A percentile compares a stretch with the other conserved stretches of the same genome.
phyloP scores from a whole-genome alignment of 305 asterid genomes.

The Solanum hybrid region DNA sequence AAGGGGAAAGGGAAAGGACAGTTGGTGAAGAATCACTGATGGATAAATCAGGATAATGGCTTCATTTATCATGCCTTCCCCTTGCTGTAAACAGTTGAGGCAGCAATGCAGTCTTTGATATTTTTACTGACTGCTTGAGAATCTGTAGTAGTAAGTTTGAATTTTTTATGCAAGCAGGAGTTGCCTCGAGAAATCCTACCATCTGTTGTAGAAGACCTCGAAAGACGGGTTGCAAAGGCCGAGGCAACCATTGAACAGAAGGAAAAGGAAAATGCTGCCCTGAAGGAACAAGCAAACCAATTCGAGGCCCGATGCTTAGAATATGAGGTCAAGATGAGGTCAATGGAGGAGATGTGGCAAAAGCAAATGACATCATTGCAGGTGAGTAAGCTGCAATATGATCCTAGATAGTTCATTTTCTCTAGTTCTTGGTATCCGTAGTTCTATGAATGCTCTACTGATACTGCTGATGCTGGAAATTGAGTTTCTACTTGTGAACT shows the following conservation, averaged over 20 bases:
- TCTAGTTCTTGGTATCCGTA: not conserved
- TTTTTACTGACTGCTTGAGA: not conserved
- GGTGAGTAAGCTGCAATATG: constrained; percentile 31
- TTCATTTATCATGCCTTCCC: not conserved
- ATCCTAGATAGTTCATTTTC: not conserved
- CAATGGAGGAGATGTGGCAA: constrained; percentile 94
- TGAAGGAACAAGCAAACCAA: constrained; percentile 62
- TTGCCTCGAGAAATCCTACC: constrained; percentile 38
- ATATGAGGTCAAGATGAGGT: constrained; percentile 71
- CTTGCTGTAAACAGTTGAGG: not conserved
- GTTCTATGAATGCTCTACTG: not conserved
- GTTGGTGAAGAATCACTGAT: not conserved
- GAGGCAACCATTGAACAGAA: constrained; percentile 48
- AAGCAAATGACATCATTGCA: constrained; percentile 80
- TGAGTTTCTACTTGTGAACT: not conserved
- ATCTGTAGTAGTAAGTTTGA: constrained; percentile 6
- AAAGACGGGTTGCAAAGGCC: constrained; percentile 36
- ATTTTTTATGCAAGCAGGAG: constrained; percentile 38
- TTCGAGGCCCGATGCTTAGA: constrained; percentile 62
- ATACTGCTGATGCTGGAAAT: not conserved
- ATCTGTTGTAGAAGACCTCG: constrained; percentile 66
- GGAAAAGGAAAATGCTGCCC: constrained; percentile 66
- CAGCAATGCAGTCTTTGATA: not conserved
- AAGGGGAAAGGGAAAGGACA: not conserved
- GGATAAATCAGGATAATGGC: not conserved